phyloP scores from a whole-genome alignment of 1,284 basidiomycete genomes.

The Ceratobasidium theobromae region DNA sequence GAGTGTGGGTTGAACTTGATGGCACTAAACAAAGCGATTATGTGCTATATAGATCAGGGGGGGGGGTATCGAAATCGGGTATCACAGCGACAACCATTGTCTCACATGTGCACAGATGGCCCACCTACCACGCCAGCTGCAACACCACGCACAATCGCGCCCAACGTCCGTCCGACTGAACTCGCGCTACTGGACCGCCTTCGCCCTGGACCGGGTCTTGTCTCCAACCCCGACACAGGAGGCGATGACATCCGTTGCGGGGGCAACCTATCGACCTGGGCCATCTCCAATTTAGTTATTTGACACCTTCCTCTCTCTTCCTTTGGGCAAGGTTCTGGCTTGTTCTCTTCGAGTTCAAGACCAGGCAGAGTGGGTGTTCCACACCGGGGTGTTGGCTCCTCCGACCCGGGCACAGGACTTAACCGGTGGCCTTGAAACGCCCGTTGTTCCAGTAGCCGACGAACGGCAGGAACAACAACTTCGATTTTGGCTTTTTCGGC shows the following conservation, averaged over 20 bases:
- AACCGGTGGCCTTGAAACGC: conserved; percentile 21
- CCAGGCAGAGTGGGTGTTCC: conserved; percentile 5
- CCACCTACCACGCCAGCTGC: conserved; percentile 10
- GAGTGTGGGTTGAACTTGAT: no score
- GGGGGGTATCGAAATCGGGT: conserved; percentile 2
- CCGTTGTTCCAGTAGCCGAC: conserved; percentile 19
- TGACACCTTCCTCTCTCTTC: not conserved
- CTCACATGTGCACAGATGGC: not conserved
- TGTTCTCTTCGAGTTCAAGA: not conserved
- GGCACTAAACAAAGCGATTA: no score
- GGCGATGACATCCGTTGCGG: not conserved
- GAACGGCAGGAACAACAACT: conserved; percentile 20
- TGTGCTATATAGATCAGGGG: not conserved
- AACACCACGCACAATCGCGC: conserved; percentile 20
- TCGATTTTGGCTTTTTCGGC: conserved; percentile 24
- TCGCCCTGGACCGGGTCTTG: not conserved
- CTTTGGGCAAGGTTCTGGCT: not conserved
- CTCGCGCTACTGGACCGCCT: conserved; percentile 12
- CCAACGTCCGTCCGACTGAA: conserved; percentile 12
- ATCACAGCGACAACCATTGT: not conserved
- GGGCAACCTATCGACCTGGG: conserved; percentile 3
- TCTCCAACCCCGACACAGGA: conserved; percentile 2
- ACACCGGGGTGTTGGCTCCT: conserved; percentile 19
- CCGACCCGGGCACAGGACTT: conserved; percentile 27
- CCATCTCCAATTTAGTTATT: conserved; percentile 1